Evolutionary conservation across 306 rosid genomes (phyloP).

Genomic region (Pterocarpus santalinus): DNA sequence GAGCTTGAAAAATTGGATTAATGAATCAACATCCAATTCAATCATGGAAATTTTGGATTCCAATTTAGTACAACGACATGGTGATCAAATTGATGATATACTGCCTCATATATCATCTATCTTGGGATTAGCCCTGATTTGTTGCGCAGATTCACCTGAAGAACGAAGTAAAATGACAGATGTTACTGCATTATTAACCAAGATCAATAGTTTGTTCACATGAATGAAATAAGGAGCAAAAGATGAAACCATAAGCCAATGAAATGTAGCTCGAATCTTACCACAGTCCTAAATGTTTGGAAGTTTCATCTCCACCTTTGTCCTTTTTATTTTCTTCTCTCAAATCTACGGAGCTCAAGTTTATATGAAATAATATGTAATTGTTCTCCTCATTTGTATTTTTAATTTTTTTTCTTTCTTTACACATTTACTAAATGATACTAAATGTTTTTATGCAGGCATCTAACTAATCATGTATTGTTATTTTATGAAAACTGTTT

Average conservation of each 20-base stretch:
- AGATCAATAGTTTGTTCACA: not conserved
- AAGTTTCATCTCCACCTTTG: too few relatives aligned
- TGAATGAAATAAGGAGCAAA: not conserved
- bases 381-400: too few relatives aligned
- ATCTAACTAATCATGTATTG: too few relatives aligned
- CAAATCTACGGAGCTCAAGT: too few relatives aligned
- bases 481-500: too few relatives aligned
- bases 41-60: constrained; percentile 32
- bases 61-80: constrained; percentile 29
- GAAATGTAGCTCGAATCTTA: not conserved
- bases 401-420: too few relatives aligned
- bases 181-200: constrained; percentile 9
- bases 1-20: constrained; percentile 32
- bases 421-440: too few relatives aligned
- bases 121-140: constrained; percentile 25
- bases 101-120: constrained; percentile 26
- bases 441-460: too few relatives aligned
- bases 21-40: constrained; percentile 29
- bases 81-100: constrained; percentile 11
- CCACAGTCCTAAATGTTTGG: too few relatives aligned
- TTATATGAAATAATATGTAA: too few relatives aligned
- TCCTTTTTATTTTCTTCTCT: too few relatives aligned
- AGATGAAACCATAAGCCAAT: not conserved
- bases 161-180: constrained; percentile 28
- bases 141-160: constrained; percentile 31